Conservation (phyloP, 2,329 filamentous ascomycete genomes). For the Colletotrichum sojae region DNA sequence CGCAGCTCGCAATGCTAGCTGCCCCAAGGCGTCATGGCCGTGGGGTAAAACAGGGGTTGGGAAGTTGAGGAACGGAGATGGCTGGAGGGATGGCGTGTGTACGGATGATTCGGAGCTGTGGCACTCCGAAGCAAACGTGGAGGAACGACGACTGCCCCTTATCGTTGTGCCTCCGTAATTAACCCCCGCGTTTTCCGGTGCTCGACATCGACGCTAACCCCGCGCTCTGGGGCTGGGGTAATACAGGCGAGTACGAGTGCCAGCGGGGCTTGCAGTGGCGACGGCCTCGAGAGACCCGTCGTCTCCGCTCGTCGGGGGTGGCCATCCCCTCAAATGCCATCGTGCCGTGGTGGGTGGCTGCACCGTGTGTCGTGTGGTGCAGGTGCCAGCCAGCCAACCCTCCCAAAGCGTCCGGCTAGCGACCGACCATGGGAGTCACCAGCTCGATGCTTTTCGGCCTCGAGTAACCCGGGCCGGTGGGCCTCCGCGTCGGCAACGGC, state of each 20-base stretch:
- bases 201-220: slow-evolving; percentile 38
- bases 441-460: slow-evolving; percentile 75
- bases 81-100: slow-evolving; percentile 1
- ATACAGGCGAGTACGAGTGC: slow-evolving; percentile 32
- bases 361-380: slow-evolving; percentile 14
- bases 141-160: slow-evolving; percentile 8
- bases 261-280: slow-evolving; percentile 19
- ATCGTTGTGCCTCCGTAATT: slow-evolving; percentile 20
- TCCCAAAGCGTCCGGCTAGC: slow-evolving; percentile 50
- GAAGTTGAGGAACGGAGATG: neutral
- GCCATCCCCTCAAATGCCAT: neutral
- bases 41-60: slow-evolving; percentile 14
- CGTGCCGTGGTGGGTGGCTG: slow-evolving; percentile 9
- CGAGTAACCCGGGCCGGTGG: slow-evolving; percentile 62
- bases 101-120: slow-evolving; percentile 28
- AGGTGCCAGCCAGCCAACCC: slow-evolving; percentile 4
- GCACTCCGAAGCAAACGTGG: slow-evolving; percentile 3
- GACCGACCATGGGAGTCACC: slow-evolving; percentile 71
- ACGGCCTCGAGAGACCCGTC: slow-evolving; percentile 3
- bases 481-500: slow-evolving; percentile 69
- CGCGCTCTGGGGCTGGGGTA: slow-evolving; percentile 29
- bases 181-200: slow-evolving; percentile 32
- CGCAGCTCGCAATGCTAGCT: slow-evolving; percentile 15
- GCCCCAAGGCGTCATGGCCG: slow-evolving; percentile 15
- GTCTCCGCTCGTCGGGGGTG: neutral